These are phyloP conservation scores for Leccinum barrowsii DNA, from an alignment of 768 basidiomycete species.

Conservation along the genomic window DNA sequence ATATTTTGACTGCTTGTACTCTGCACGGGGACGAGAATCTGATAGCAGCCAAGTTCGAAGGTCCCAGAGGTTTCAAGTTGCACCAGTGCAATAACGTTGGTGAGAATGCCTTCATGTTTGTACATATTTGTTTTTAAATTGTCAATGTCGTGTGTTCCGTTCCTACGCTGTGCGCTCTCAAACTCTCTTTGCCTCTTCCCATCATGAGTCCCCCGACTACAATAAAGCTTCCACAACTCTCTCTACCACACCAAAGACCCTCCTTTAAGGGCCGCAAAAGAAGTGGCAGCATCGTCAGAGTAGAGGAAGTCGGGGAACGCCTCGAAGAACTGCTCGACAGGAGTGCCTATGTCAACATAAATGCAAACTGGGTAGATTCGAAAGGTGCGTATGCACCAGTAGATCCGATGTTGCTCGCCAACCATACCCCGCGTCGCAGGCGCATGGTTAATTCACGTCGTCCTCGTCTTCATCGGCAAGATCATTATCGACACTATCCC, in stretches of 20 bases:
- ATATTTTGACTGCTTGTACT: constrained; percentile 65
- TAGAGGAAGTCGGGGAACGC: constrained; percentile 75
- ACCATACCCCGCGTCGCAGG: constrained; percentile 46
- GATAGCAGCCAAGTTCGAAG: constrained; percentile 60
- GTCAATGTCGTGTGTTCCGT: not conserved
- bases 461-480: constrained; percentile 88
- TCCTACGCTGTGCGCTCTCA: not conserved
- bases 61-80: constrained; percentile 54
- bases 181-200: not conserved
- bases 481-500: constrained; percentile 92
- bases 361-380: constrained; percentile 91
- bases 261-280: constrained; percentile 48
- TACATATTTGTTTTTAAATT: constrained; percentile 7
- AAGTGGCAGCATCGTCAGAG: constrained; percentile 77
- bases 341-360: constrained; percentile 77
- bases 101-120: constrained; percentile 10
- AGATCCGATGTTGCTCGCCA: not conserved
- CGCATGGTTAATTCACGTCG: constrained; percentile 96
- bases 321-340: constrained; percentile 77
- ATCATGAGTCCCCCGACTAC: constrained; percentile 51
- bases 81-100: constrained; percentile 62
- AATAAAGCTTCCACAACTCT: constrained; percentile 52
- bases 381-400: constrained; percentile 54
- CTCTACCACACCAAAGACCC: constrained; percentile 26
- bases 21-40: constrained; percentile 68